phyloP scores from a whole-genome alignment of 1,139 yeast genomes.

The Arxiozyma heterogenica region DNA sequence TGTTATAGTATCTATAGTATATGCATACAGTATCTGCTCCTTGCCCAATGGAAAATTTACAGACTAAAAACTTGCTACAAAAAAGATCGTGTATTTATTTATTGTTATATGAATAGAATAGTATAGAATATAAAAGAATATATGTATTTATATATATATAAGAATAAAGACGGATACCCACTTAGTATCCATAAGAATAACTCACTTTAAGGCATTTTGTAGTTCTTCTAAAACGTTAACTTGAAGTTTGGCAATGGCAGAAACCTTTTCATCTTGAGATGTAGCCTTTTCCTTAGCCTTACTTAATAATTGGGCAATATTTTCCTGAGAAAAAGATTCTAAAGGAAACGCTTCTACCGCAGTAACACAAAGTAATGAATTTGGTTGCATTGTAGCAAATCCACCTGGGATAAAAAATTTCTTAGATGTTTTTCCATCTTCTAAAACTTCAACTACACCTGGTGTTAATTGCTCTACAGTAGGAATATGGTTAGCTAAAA shows the following conservation, averaged over 20 bases:
- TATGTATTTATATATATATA: background rate
- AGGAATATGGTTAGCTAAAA: slow-evolving; percentile 96
- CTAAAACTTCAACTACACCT: slow-evolving; percentile 76
- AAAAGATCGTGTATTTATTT: background rate
- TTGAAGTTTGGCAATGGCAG: slow-evolving; percentile 93
- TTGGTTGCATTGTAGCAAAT: slow-evolving; percentile 94
- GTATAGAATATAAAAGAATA: background rate
- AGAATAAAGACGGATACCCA: background rate
- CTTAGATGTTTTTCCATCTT: slow-evolving; percentile 33
- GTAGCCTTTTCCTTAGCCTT: slow-evolving; percentile 92
- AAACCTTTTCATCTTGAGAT: slow-evolving; percentile 77
- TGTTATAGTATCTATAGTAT: too few relatives aligned
- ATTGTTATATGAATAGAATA: background rate
- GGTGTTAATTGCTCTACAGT: slow-evolving; percentile 94
- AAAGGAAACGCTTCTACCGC: slow-evolving; percentile 95
- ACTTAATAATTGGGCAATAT: slow-evolving; percentile 71
- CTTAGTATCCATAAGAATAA: background rate
- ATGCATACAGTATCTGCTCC: background rate
- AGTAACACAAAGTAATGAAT: slow-evolving; percentile 80
- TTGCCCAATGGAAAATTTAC: background rate
- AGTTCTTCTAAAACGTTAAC: slow-evolving; percentile 94
- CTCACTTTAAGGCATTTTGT: slow-evolving; percentile 75
- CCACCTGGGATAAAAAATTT: slow-evolving; percentile 92
- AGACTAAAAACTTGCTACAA: background rate
- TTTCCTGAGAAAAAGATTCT: slow-evolving; percentile 75